Base-by-base conservation (phyloP, 768 basidiomycete genomes). In the Bullera alba region DNA sequence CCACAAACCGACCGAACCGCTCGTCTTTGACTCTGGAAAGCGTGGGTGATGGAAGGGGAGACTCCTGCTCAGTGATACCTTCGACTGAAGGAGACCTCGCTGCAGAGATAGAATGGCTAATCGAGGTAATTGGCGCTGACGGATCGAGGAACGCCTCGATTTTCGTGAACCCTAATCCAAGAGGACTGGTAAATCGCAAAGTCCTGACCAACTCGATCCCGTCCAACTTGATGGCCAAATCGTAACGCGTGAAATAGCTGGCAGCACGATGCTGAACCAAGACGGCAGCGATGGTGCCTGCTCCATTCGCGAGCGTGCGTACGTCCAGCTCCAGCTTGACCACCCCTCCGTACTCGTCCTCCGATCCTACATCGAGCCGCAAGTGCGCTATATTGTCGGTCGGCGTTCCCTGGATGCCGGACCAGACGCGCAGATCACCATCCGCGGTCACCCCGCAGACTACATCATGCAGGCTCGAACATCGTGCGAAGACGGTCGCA, bases 351-450 rank as follows among this genome's bases (percentile, higher is more conserved):
- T 54, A 27, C 1, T 48, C 21, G 26, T 64, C 56, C 19, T 30
- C 51, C 3, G 57, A 42, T 1, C 59, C 62, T 1, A 58, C 60
- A 26, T 67, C 65, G 3, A 67, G 26, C 30, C 65, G 34, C 16
- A n/a, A n/a, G n/a, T n/a, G n/a, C n/a, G n/a, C n/a, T n/a, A n/a
- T n/a, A n/a, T n/a, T n/a, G n/a, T n/a, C n/a, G n/a, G n/a, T n/a
- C n/a, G n/a, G n/a, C n/a, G n/a, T n/a, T n/a, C n/a, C n/a, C n/a
- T n/a, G n/a, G n/a, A n/a, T n/a, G 23, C 37, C 48, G 19, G 48
- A 50, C 63, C 60, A 67, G 1, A 71, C n/a, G 27, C 69, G 53
- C 32, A 71, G 29, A 45, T 63, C 62, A 3, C 69, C 69, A 25
- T 60, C 57, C 17, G 34, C 60, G 0, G 69, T 67, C 6, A 67